Conservation (phyloP, 345 rosid genomes). For the Noccaea caerulescens region DNA sequence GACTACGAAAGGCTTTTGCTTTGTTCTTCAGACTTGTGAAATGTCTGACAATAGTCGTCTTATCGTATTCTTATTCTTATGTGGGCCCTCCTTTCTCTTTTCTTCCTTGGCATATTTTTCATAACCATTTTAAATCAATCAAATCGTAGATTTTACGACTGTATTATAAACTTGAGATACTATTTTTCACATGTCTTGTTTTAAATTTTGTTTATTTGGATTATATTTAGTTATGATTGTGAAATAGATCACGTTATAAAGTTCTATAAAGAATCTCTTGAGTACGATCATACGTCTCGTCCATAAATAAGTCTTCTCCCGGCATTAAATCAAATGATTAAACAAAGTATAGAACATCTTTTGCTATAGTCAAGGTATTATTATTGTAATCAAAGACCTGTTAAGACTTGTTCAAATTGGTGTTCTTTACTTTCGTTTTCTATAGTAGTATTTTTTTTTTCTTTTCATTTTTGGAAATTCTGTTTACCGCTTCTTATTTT, state of each 20-base stretch:
- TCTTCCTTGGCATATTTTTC: slow-evolving; percentile 32
- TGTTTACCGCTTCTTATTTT: not conserved
- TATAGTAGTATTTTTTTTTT: not conserved
- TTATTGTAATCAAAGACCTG: slow-evolving; percentile 20
- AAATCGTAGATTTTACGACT: not conserved
- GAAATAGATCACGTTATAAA: not conserved
- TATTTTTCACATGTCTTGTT: not conserved
- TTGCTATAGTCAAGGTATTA: slow-evolving; percentile 22
- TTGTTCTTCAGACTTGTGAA: slow-evolving; percentile 23
- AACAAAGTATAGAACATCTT: slow-evolving; percentile 1
- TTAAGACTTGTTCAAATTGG: slow-evolving; percentile 1
- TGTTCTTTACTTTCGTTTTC: no score
- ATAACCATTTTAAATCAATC: slow-evolving; percentile 2
- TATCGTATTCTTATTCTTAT: slow-evolving; percentile 38
- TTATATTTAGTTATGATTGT: not conserved
- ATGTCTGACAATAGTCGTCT: slow-evolving; percentile 31
- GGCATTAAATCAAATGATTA: slow-evolving; percentile 14
- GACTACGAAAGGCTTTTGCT: slow-evolving; percentile 34
- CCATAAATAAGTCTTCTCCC: slow-evolving; percentile 22
- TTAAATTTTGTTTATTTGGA: not conserved
- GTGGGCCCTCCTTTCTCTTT: slow-evolving; percentile 29
- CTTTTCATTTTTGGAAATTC: not conserved
- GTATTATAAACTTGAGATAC: not conserved
- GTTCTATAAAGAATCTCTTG: not conserved
- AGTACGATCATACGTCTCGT: slow-evolving; percentile 20